These are phyloP conservation scores for Terfezia boudieri DNA, from an alignment of 495 filamentous ascomycete species.

Conservation along the genomic window DNA sequence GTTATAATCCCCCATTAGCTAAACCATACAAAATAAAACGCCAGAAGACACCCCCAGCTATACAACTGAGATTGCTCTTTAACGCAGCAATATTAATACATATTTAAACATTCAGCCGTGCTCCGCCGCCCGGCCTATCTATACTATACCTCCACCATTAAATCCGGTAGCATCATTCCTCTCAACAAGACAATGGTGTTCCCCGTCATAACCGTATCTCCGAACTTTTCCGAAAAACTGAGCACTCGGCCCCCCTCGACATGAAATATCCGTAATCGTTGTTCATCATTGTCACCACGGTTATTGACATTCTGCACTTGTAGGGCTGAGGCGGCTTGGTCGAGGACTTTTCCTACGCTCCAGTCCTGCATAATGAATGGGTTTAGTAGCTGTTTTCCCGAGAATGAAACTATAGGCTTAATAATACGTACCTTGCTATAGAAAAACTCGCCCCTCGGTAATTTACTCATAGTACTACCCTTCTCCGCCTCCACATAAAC, in stretches of 20 bases:
- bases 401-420: too few species aligned
- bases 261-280: constrained; percentile 66
- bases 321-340: constrained; percentile 61
- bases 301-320: constrained; percentile 81
- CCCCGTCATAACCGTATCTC: constrained; percentile 44
- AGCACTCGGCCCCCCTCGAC: constrained; percentile 71
- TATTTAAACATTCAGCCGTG: too few species aligned
- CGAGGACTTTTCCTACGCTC: constrained; percentile 71
- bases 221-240: constrained; percentile 66
- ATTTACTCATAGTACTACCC: constrained; percentile 48
- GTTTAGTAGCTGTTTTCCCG: background rate
- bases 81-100: too few species aligned
- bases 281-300: constrained; percentile 49
- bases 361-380: constrained; percentile 36
- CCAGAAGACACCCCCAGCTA: too few species aligned
- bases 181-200: constrained; percentile 77
- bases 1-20: too few species aligned
- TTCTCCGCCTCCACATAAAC: constrained; percentile 69
- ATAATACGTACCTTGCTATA: constrained; percentile 31
- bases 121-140: constrained; percentile 2
- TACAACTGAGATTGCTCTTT: too few species aligned
- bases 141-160: constrained; percentile 21
- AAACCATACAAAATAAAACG: too few species aligned
- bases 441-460: constrained; percentile 48
- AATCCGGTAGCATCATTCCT: constrained; percentile 40